Conservation (phyloP, 1,284 basidiomycete genomes). For the Cystobasidium sp. region DNA sequence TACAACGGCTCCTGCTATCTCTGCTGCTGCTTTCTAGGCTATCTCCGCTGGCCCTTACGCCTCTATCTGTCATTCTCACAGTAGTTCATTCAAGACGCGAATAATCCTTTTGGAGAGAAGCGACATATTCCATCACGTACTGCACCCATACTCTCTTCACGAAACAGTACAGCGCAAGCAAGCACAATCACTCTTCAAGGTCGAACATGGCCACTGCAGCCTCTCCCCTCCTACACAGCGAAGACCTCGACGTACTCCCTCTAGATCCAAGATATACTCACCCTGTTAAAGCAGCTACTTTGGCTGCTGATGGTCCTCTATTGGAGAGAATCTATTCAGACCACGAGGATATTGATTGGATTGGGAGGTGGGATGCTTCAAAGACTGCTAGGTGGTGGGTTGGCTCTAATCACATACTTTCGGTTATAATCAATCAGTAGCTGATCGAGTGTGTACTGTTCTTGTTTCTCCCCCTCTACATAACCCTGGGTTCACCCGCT, state of each 20-base stretch:
- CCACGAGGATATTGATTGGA: neutral
- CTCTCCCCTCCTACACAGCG: neutral
- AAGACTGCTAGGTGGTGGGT: neutral
- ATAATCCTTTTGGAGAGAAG: too few species aligned
- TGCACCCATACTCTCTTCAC: too few species aligned
- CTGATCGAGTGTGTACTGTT: neutral
- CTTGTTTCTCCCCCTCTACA: too few species aligned
- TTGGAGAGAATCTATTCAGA: neutral
- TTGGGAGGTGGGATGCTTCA: neutral
- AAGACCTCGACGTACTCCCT: neutral
- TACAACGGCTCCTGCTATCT: too few species aligned
- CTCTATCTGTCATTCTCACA: too few species aligned
- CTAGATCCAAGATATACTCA: neutral
- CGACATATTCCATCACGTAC: too few species aligned
- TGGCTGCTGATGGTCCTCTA: neutral
- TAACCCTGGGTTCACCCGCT: too few species aligned
- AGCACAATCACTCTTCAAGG: too few species aligned
- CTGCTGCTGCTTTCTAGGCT: too few species aligned
- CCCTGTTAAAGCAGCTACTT: neutral
- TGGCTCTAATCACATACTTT: neutral
- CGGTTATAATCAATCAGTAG: neutral
- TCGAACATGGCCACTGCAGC: conserved; percentile 5
- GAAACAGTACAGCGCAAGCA: too few species aligned
- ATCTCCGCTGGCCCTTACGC: too few species aligned
- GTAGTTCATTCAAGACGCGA: too few species aligned